Percentiles rank a stretch among this genome's conserved stretches.
phyloP scores from a whole-genome alignment of 2,329 filamentous ascomycete genomes.

The Calonectria pauciramosa region DNA sequence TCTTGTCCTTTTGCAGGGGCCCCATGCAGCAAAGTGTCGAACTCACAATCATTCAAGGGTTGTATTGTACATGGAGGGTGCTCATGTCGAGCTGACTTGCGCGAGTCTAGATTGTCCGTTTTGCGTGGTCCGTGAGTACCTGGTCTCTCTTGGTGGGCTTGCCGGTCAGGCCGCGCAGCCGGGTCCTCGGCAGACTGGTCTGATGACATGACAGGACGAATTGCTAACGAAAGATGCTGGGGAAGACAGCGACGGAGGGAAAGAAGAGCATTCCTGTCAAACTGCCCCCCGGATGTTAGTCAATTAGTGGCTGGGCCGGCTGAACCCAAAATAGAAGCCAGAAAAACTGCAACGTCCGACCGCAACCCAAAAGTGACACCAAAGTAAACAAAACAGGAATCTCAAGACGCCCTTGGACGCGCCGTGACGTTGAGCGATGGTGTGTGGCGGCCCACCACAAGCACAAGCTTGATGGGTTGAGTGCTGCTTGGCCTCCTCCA shows the following conservation, averaged over 20 bases:
- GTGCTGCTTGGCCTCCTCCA: background rate
- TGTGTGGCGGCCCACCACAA: slow-evolving; percentile 26
- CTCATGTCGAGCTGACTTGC: background rate
- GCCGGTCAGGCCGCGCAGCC: slow-evolving; percentile 18
- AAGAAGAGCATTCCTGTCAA: background rate
- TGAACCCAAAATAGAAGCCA: background rate
- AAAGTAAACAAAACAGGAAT: slow-evolving; percentile 5
- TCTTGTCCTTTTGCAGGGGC: too few relatives aligned
- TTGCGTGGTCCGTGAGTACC: slow-evolving; percentile 23
- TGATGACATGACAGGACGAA: slow-evolving; percentile 2
- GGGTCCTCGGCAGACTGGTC: slow-evolving; percentile 1
- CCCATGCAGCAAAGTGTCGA: too few relatives aligned
- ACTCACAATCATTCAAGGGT: too few relatives aligned
- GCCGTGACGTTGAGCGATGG: background rate
- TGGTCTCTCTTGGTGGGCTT: slow-evolving; percentile 4
- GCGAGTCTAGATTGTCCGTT: background rate
- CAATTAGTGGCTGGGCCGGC: background rate
- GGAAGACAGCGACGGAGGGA: background rate
- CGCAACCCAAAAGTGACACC: background rate
- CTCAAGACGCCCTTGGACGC: background rate
- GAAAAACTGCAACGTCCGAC: background rate
- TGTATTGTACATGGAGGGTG: background rate
- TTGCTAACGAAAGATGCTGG: background rate
- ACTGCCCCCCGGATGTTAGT: background rate
- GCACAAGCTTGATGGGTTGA: background rate